Conservation (phyloP, 2,329 filamentous ascomycete species). For the Ceratocystis albifundus region DNA sequence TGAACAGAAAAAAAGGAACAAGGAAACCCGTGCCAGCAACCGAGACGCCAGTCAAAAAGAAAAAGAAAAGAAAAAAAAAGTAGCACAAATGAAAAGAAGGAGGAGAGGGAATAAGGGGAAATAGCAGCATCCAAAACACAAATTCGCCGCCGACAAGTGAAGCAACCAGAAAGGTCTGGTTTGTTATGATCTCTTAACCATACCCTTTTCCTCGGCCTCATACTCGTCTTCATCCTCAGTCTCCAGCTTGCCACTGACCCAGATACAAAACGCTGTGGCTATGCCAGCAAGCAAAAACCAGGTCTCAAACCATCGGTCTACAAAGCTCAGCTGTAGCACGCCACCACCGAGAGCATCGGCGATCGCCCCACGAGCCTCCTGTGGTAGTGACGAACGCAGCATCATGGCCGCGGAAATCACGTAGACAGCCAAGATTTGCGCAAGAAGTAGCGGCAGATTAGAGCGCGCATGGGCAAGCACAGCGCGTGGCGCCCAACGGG, state of each 20-base stretch:
- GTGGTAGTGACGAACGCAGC: constrained; percentile 51
- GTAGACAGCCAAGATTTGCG: constrained; percentile 73
- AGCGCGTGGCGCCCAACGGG: constrained; percentile 60
- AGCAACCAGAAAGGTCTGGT: constrained; percentile 23
- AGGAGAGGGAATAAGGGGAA: not conserved
- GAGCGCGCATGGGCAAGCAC: constrained; percentile 64
- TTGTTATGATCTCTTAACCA: constrained; percentile 54
- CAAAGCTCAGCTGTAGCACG: constrained; percentile 49
- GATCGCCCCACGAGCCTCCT: constrained; percentile 64
- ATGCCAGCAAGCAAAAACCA: constrained; percentile 66
- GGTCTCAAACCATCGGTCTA: constrained; percentile 70
- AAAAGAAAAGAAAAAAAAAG: constrained; percentile 13
- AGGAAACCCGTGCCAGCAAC: constrained; percentile 1
- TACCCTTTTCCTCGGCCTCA: constrained; percentile 56
- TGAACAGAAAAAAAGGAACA: not conserved
- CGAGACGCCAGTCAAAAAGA: constrained; percentile 7
- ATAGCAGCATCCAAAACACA: not conserved
- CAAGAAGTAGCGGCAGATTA: constrained; percentile 65
- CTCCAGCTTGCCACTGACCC: constrained; percentile 41
- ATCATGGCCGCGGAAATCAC: constrained; percentile 71
- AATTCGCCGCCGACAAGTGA: not conserved
- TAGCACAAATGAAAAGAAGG: constrained; percentile 16
- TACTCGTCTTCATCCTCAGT: constrained; percentile 49
- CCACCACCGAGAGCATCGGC: constrained; percentile 62
- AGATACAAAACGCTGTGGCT: constrained; percentile 58